A percentile compares a stretch with the other conserved stretches of the same genome.
phyloP scores from a whole-genome alignment of 2,329 filamentous ascomycete species.

The Penicillium sp. region DNA sequence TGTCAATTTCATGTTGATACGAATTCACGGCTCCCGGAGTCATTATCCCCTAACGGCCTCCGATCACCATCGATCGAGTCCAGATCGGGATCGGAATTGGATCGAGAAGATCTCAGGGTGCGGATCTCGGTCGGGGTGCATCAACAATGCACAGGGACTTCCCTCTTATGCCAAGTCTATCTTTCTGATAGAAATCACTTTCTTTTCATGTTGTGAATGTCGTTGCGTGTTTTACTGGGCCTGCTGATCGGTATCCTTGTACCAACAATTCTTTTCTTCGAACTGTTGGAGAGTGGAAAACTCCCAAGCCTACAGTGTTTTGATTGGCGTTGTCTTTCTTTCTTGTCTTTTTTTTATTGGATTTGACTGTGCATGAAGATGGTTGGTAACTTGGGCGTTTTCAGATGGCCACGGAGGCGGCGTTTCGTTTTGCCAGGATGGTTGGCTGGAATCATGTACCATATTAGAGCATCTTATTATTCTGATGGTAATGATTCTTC shows the following conservation, averaged over 20 bases:
- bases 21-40: slow-evolving; percentile 23
- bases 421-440: slow-evolving; percentile 12
- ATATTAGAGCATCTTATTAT: slow-evolving; percentile 20
- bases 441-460: slow-evolving; percentile 16
- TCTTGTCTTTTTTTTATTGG: slow-evolving; percentile 11
- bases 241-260: not conserved
- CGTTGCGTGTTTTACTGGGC: not conserved
- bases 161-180: not conserved
- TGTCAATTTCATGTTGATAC: slow-evolving; percentile 3
- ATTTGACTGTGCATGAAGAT: slow-evolving; percentile 24
- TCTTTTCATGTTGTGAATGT: not conserved
- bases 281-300: not conserved
- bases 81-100: not conserved
- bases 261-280: not conserved
- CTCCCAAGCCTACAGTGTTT: not conserved
- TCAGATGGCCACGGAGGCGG: slow-evolving; percentile 23
- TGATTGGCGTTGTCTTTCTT: slow-evolving; percentile 8
- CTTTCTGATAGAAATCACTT: not conserved
- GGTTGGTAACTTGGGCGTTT: slow-evolving; percentile 26
- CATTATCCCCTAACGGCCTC: slow-evolving; percentile 16
- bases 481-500: not conserved
- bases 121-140: not conserved
- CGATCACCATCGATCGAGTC: not conserved
- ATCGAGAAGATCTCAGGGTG: not conserved
- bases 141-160: not conserved